Evolutionary conservation across 2,329 filamentous ascomycete genomes (phyloP).

Genomic region (Fusarium napiforme): DNA sequence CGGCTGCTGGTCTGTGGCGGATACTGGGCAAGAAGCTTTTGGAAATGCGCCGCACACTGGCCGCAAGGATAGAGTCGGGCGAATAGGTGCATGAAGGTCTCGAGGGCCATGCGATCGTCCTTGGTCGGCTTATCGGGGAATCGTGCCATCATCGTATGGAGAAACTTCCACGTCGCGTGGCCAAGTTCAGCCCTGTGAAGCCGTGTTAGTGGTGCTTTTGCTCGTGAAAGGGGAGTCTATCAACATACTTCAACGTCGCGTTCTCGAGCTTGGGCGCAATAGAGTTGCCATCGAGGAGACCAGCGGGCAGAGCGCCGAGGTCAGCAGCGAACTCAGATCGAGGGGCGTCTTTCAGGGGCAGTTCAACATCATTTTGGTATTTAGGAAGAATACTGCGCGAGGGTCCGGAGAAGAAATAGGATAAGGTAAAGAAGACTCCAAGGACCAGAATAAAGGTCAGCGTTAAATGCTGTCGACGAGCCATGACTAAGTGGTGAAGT

Average conservation of each 20-base stretch:
- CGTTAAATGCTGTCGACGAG: slow-evolving; percentile 64
- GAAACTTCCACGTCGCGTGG: slow-evolving; percentile 74
- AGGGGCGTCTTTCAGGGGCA: slow-evolving; percentile 43
- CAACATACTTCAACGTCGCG: slow-evolving; percentile 76
- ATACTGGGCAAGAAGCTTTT: slow-evolving; percentile 68
- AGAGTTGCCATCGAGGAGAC: slow-evolving; percentile 71
- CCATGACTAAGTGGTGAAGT: slow-evolving; percentile 52
- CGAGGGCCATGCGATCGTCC: slow-evolving; percentile 71
- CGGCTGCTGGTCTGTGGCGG: slow-evolving; percentile 73
- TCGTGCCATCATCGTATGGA: slow-evolving; percentile 77
- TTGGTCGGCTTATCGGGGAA: slow-evolving; percentile 73
- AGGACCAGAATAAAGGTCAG: slow-evolving; percentile 65
- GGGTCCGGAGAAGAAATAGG: slow-evolving; percentile 67
- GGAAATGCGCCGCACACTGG: slow-evolving; percentile 76
- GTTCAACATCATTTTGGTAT: slow-evolving; percentile 36
- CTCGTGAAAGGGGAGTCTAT: not conserved
- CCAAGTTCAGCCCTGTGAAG: slow-evolving; percentile 69
- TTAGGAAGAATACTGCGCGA: slow-evolving; percentile 27
- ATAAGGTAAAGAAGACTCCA: slow-evolving; percentile 66
- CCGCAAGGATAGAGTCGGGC: slow-evolving; percentile 77
- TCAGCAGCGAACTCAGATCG: slow-evolving; percentile 51
- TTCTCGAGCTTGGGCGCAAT: slow-evolving; percentile 87
- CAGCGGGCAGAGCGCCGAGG: slow-evolving; percentile 56
- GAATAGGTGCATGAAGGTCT: slow-evolving; percentile 74
- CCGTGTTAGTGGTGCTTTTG: slow-evolving; percentile 10